These are phyloP conservation scores for Melastoma malabathricum DNA, from an alignment of 345 rosid species.

Conservation along the genomic window DNA sequence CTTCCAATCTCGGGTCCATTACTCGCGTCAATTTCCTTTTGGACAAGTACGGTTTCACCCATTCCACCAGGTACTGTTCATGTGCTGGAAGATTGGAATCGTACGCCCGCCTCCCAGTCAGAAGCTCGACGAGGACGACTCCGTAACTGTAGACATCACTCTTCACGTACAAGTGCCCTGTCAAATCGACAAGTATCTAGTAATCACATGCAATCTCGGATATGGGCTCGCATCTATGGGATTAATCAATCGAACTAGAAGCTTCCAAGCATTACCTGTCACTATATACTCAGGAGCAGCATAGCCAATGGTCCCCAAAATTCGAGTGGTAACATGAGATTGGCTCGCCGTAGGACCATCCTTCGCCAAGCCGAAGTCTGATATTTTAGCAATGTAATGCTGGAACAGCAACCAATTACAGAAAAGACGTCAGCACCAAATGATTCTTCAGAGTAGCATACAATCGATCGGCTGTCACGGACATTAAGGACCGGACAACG, in stretches of 20 bases:
- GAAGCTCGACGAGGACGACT: slow-evolving; percentile 12
- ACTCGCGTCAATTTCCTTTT: slow-evolving; percentile 10
- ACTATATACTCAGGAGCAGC: slow-evolving; percentile 13
- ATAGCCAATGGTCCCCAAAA: slow-evolving; percentile 10
- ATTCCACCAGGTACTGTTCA: slow-evolving; percentile 6
- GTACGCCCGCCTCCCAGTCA: slow-evolving; percentile 9
- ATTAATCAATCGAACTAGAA: too few species aligned
- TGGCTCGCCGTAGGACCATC: slow-evolving; percentile 3
- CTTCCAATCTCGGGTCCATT: slow-evolving; percentile 9
- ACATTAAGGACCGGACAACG: background rate
- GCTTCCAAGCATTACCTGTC: slow-evolving; percentile 6
- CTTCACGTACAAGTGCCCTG: slow-evolving; percentile 11
- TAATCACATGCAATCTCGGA: too few species aligned
- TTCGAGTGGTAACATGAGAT: slow-evolving; percentile 8
- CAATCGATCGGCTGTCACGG: background rate
- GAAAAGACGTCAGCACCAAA: too few species aligned
- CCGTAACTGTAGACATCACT: slow-evolving; percentile 13
- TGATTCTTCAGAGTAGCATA: background rate
- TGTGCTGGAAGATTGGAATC: background rate
- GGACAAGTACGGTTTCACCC: slow-evolving; percentile 11
- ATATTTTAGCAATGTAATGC: slow-evolving; percentile 7
- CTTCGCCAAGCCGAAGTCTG: slow-evolving; percentile 14
- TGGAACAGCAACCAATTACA: background rate
- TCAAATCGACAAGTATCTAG: background rate
- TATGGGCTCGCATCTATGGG: too few species aligned